Evolutionary conservation across 331 rosid species (phyloP).

Genomic region (Rosa hybrid): DNA sequence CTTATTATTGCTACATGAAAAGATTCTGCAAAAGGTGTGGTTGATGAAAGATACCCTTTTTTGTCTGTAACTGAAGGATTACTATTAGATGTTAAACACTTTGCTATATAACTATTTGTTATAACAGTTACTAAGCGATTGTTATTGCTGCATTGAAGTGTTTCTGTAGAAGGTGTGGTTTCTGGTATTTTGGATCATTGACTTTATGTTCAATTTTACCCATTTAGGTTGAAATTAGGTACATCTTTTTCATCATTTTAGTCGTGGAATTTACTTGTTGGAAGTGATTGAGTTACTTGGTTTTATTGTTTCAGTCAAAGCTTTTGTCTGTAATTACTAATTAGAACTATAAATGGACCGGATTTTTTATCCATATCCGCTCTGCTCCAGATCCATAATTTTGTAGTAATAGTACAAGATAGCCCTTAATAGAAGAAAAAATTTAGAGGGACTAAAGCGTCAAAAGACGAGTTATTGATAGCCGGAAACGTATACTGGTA

Average conservation of each 20-base stretch:
- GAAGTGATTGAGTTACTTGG: too few species aligned
- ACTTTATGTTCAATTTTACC: background rate
- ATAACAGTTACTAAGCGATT: constrained; percentile 12
- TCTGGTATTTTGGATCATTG: background rate
- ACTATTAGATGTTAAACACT: constrained; percentile 14
- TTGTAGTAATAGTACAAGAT: too few species aligned
- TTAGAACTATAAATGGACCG: too few species aligned
- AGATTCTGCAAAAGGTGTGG: background rate
- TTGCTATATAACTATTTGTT: constrained; percentile 15
- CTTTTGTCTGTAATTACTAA: too few species aligned
- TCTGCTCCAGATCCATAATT: too few species aligned
- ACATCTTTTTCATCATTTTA: background rate
- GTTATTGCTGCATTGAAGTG: background rate
- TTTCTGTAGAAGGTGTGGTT: background rate
- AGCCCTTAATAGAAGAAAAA: too few species aligned
- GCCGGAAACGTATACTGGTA: too few species aligned
- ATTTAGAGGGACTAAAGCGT: too few species aligned
- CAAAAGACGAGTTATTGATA: too few species aligned
- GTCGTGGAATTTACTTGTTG: background rate
- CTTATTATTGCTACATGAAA: constrained; percentile 12
- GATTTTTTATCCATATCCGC: too few species aligned
- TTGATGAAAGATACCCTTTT: background rate
- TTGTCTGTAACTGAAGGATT: constrained; percentile 10
- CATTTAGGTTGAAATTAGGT: background rate
- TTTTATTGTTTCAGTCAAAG: too few species aligned